A percentile compares a stretch with the other conserved stretches of the same genome.
Conservation (phyloP, 1,284 basidiomycete species). For the Ceratobasidium sp. region DNA sequence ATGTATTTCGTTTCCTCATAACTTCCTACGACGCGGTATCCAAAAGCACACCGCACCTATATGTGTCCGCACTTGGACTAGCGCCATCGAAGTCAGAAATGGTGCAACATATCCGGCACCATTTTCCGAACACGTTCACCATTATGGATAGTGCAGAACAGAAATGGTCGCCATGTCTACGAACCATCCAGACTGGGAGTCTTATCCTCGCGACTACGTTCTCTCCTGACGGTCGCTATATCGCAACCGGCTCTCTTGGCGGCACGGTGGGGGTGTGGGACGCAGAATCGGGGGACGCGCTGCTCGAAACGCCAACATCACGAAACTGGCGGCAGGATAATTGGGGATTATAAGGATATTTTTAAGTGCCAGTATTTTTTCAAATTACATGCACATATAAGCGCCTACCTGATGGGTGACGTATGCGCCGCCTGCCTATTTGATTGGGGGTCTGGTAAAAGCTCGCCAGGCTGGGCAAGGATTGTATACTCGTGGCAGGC, state of each 20-base stretch:
- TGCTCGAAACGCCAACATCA: no score
- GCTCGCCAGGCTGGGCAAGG: no score
- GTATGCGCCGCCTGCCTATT: no score
- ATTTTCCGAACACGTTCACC: constrained; percentile 16
- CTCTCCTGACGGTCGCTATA: constrained; percentile 28
- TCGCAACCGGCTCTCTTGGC: constrained; percentile 31
- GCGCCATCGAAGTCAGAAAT: constrained; percentile 12
- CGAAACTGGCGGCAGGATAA: no score
- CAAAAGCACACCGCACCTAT: constrained; percentile 28
- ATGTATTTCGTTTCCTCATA: constrained; percentile 22
- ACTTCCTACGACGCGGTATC: constrained; percentile 32
- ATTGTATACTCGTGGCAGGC: no score
- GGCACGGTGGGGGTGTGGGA: constrained; percentile 37
- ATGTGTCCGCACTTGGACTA: constrained; percentile 38
- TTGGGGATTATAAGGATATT: no score
- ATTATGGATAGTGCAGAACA: background rate
- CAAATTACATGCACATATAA: no score
- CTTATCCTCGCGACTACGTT: constrained; percentile 7
- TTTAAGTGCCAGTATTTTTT: no score
- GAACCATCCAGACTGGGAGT: background rate
- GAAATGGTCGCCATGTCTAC: background rate
- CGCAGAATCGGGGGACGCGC: background rate
- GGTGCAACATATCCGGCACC: background rate
- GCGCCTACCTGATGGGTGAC: no score
- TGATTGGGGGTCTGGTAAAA: no score